Percentiles rank a stretch among this genome's conserved stretches.
These are phyloP conservation scores for Cucurbita maxima DNA, from an alignment of 306 rosid species.

Conservation along the genomic window DNA sequence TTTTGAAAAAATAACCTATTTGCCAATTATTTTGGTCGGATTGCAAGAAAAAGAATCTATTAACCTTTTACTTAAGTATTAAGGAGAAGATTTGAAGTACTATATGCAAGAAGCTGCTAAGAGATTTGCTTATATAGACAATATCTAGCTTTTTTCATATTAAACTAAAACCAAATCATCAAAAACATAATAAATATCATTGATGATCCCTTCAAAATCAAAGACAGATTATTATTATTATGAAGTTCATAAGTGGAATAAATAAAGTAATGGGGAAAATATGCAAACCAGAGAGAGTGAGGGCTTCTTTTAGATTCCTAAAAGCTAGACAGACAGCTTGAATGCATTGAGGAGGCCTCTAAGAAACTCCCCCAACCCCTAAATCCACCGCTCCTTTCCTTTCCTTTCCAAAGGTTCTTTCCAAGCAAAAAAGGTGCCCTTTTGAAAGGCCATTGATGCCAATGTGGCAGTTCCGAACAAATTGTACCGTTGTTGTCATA, in stretches of 20 bases:
- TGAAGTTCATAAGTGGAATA: neutral
- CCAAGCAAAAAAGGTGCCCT: too few species aligned
- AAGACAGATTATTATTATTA: too few species aligned
- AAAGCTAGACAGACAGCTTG: constrained; percentile 8
- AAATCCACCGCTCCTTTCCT: constrained; percentile 3
- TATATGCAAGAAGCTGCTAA: neutral
- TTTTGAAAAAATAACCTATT: too few species aligned
- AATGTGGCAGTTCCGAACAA: too few species aligned
- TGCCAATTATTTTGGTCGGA: too few species aligned
- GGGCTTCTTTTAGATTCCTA: neutral
- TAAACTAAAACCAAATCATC: neutral
- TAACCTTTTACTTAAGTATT: neutral
- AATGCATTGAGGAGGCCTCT: neutral
- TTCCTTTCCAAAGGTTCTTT: neutral
- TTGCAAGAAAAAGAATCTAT: too few species aligned
- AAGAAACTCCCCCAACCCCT: neutral
- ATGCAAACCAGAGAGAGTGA: neutral
- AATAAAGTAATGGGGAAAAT: neutral
- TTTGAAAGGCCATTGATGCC: too few species aligned
- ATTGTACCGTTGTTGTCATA: too few species aligned
- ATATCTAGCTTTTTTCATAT: too few species aligned
- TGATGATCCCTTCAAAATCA: neutral
- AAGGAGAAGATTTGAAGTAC: neutral
- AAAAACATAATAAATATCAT: neutral
- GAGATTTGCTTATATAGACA: too few species aligned